Evolutionary conservation across 306 rosid genomes (phyloP).

Genomic region (Vachellia pachyceras): DNA sequence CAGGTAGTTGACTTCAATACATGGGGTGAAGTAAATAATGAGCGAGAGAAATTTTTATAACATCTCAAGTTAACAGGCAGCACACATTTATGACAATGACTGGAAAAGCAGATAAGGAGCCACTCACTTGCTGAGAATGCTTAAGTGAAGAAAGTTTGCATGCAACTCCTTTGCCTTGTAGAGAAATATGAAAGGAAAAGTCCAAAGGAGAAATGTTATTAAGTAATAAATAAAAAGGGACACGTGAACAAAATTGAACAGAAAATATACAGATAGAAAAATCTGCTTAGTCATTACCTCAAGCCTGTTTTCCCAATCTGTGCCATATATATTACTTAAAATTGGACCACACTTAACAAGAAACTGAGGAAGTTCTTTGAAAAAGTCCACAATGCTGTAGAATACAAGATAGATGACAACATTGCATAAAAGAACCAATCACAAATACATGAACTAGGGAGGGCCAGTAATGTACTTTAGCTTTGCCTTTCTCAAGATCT

Average conservation of each 20-base stretch:
- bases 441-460: conserved; percentile 29
- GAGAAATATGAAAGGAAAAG: conserved; percentile 15
- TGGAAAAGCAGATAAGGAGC: background rate
- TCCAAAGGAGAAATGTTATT: background rate
- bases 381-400: conserved; percentile 82
- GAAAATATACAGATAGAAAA: conserved; percentile 8
- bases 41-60: background rate
- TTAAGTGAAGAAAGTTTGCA: conserved; percentile 12
- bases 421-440: conserved; percentile 27
- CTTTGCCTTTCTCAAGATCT: conserved; percentile 82
- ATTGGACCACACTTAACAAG: conserved; percentile 83
- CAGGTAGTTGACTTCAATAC: background rate
- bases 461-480: conserved; percentile 63
- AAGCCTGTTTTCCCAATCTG: conserved; percentile 93
- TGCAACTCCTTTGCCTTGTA: conserved; percentile 49
- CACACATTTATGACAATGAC: background rate
- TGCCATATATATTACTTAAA: conserved; percentile 70
- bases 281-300: conserved; percentile 60
- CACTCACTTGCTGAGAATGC: conserved; percentile 31
- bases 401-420: conserved; percentile 38
- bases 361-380: conserved; percentile 96
- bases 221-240: conserved; percentile 5
- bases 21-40: background rate
- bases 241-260: background rate
- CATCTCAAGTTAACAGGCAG: background rate